A percentile compares a stretch with the other conserved stretches of the same genome.
Evolutionary conservation across 768 basidiomycete species (phyloP).

Genomic region (Candolleomyces eurysporus): DNA sequence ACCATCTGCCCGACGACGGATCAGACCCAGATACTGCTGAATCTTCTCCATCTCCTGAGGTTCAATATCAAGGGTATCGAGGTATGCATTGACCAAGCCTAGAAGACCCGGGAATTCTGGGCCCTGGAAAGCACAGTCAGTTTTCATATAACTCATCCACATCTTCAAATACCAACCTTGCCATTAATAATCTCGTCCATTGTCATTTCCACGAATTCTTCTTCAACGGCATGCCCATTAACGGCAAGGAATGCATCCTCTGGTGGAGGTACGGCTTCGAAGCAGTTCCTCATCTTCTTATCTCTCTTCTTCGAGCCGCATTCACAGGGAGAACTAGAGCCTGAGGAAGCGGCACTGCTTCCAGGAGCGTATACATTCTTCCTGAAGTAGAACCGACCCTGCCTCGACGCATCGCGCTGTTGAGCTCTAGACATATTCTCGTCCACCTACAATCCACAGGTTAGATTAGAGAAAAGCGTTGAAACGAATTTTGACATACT

Average conservation of each 20-base stretch:
- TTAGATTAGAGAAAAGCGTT: background rate
- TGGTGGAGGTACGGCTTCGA: constrained; percentile 55
- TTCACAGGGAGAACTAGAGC: constrained; percentile 35
- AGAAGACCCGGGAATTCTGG: constrained; percentile 75
- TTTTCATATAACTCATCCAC: too few relatives aligned
- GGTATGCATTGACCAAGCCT: constrained; percentile 76
- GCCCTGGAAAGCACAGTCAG: constrained; percentile 36
- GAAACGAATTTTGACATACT: constrained; percentile 36
- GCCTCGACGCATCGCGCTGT: constrained; percentile 67
- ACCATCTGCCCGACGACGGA: constrained; percentile 82
- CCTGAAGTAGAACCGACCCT: constrained; percentile 87
- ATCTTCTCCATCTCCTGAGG: constrained; percentile 58
- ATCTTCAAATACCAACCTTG: constrained; percentile 48
- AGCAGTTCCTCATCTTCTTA: constrained; percentile 71
- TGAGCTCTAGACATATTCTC: constrained; percentile 96
- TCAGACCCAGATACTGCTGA: constrained; percentile 73
- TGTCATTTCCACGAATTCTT: constrained; percentile 92
- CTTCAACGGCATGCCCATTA: constrained; percentile 50
- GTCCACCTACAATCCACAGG: constrained; percentile 66
- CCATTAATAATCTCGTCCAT: constrained; percentile 93
- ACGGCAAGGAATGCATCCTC: constrained; percentile 36
- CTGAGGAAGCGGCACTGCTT: constrained; percentile 41
- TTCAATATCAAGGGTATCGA: constrained; percentile 82
- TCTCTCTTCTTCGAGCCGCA: constrained; percentile 41
- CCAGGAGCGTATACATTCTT: constrained; percentile 74